Evolutionary conservation across 2,329 filamentous ascomycete species (phyloP).

Genomic region (Alternaria alternata): DNA sequence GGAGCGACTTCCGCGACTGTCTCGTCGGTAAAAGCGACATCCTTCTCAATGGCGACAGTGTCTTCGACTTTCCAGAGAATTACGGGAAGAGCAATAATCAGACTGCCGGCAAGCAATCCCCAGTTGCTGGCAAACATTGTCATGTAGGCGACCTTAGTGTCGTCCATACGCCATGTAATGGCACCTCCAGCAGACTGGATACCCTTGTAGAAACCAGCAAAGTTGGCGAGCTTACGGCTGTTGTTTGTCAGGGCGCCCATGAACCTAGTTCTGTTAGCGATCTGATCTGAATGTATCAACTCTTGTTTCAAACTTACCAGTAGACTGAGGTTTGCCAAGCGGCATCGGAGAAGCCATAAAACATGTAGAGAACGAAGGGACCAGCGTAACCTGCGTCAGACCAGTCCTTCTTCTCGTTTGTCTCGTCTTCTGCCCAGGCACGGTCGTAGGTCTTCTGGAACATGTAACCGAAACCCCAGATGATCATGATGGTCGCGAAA

Average conservation of each 20-base stretch:
- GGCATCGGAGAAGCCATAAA: conserved; percentile 89
- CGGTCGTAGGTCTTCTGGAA: conserved; percentile 72
- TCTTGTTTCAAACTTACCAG: conserved; percentile 67
- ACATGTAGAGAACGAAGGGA: conserved; percentile 88
- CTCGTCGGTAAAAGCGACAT: conserved; percentile 86
- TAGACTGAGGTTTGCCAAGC: conserved; percentile 91
- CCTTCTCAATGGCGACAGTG: conserved; percentile 80
- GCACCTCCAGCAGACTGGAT: conserved; percentile 88
- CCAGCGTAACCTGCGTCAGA: conserved; percentile 72
- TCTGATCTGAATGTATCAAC: not conserved
- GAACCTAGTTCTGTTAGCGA: conserved; percentile 24
- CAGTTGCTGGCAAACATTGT: conserved; percentile 78
- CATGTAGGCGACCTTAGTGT: conserved; percentile 67
- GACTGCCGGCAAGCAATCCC: conserved; percentile 76
- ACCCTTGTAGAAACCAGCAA: conserved; percentile 88
- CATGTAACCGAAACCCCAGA: conserved; percentile 85
- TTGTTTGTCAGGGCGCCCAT: conserved; percentile 96
- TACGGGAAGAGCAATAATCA: conserved; percentile 80
- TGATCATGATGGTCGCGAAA: conserved; percentile 73
- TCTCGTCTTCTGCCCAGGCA: conserved; percentile 36
- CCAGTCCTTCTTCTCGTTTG: conserved; percentile 68
- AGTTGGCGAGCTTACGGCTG: conserved; percentile 88
- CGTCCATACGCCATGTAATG: conserved; percentile 76
- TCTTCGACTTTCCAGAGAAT: conserved; percentile 83
- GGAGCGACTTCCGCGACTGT: conserved; percentile 73